Conservation (phyloP, 352 stramenopile genomes). For the Globisporangium yorkense region DNA sequence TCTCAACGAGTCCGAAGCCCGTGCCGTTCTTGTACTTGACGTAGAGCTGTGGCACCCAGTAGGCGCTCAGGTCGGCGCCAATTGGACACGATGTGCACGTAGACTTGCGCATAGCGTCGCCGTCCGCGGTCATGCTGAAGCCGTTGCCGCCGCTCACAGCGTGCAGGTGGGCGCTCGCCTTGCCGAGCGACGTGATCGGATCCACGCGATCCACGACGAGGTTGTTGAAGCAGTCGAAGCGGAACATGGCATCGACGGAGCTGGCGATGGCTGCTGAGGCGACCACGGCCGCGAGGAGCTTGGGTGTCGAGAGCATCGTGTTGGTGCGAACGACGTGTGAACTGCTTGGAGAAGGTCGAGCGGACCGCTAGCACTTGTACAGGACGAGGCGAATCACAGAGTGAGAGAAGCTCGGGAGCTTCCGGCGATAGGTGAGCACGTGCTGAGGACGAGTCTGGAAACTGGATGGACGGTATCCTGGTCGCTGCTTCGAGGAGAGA, state of each 20-base stretch:
- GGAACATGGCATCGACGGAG: slow-evolving; percentile 23
- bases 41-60: slow-evolving; percentile 47
- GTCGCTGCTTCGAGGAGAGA: no score
- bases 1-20: slow-evolving; percentile 42
- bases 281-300: background rate
- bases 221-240: slow-evolving; percentile 53
- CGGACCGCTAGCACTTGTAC: no score
- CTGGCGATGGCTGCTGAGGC: background rate
- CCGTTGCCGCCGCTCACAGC: slow-evolving; percentile 42
- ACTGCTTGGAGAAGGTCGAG: no score
- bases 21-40: slow-evolving; percentile 54
- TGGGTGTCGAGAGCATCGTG: no score
- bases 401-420: no score
- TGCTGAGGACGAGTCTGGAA: no score
- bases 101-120: slow-evolving; percentile 28
- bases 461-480: no score
- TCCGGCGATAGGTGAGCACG: no score
- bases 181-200: slow-evolving; percentile 28
- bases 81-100: slow-evolving; percentile 49
- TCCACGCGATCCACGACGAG: slow-evolving; percentile 43
- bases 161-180: slow-evolving; percentile 28
- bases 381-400: no score
- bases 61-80: slow-evolving; percentile 35
- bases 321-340: no score
- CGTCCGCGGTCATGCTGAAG: slow-evolving; percentile 38